phyloP scores from a whole-genome alignment of 2,329 filamentous ascomycete genomes.

The Talaromyces albobiverticillius region DNA sequence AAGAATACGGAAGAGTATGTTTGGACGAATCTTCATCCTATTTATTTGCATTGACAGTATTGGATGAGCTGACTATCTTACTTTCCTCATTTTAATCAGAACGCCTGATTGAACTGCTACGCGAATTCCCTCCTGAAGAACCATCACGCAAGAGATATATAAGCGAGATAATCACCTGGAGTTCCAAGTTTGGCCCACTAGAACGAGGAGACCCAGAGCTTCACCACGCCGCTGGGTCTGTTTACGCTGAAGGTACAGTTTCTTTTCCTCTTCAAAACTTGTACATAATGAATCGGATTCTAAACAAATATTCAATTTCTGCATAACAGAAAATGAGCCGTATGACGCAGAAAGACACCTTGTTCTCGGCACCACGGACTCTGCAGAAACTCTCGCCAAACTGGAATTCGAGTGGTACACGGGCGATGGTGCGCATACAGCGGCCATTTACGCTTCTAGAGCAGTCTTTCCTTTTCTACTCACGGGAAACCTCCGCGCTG shows the following conservation, averaged over 20 bases:
- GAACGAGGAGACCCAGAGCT: constrained; percentile 91
- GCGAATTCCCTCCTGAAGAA: constrained; percentile 77
- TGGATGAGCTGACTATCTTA: not conserved
- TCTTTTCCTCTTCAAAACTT: constrained; percentile 1
- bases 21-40: not conserved
- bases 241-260: constrained; percentile 78
- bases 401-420: constrained; percentile 95
- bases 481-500: constrained; percentile 83
- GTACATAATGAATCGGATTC: constrained; percentile 11
- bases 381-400: constrained; percentile 71
- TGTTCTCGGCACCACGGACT: constrained; percentile 83
- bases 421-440: constrained; percentile 82
- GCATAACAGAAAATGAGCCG: constrained; percentile 72
- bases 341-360: constrained; percentile 94
- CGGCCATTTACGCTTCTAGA: constrained; percentile 79
- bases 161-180: constrained; percentile 83
- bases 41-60: not conserved
- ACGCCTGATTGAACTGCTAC: constrained; percentile 71
- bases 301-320: constrained; percentile 14
- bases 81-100: constrained; percentile 32
- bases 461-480: constrained; percentile 89
- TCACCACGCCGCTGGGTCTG: constrained; percentile 82
- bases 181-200: constrained; percentile 76
- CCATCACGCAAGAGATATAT: constrained; percentile 93
- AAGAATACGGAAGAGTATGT: constrained; percentile 60